These are phyloP conservation scores for Carex kokanica DNA, from an alignment of 176 grass and related monocot genomes.

Conservation along the genomic window DNA sequence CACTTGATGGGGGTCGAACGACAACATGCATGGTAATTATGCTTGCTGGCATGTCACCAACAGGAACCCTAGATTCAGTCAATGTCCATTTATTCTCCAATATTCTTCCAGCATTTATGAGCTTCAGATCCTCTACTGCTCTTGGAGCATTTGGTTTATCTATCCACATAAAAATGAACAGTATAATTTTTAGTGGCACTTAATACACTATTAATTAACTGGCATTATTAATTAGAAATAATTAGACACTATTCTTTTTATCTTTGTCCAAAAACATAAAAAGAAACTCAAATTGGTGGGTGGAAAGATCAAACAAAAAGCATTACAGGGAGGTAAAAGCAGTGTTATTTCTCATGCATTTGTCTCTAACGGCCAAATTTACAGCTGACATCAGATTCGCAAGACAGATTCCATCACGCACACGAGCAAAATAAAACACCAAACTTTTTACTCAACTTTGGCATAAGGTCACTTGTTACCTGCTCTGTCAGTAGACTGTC, in stretches of 20 bases:
- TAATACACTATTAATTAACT: not conserved
- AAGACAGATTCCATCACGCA: not conserved
- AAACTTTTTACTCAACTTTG: not conserved
- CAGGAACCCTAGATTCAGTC: slow-evolving; percentile 64
- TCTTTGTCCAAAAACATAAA: not conserved
- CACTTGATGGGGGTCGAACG: slow-evolving; percentile 56
- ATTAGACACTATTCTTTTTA: not conserved
- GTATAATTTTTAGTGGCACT: not conserved
- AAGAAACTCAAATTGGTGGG: not conserved
- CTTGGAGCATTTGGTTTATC: slow-evolving; percentile 72
- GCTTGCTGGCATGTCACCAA: slow-evolving; percentile 62
- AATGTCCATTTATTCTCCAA: slow-evolving; percentile 75
- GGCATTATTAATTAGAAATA: not conserved
- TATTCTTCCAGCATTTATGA: slow-evolving; percentile 85
- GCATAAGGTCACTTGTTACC: slow-evolving; percentile 1
- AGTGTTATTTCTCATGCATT: not conserved
- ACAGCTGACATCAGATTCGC: not conserved
- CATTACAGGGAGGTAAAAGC: not conserved
- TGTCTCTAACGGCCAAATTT: not conserved
- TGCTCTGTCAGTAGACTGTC: not conserved
- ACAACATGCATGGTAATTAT: slow-evolving; percentile 91
- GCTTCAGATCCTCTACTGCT: slow-evolving; percentile 72
- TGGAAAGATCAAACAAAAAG: slow-evolving; percentile 1
- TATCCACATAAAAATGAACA: slow-evolving; percentile 30
- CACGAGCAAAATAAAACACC: not conserved